phyloP scores from a whole-genome alignment of 768 basidiomycete species.

The Rossbeevera mucosa region DNA sequence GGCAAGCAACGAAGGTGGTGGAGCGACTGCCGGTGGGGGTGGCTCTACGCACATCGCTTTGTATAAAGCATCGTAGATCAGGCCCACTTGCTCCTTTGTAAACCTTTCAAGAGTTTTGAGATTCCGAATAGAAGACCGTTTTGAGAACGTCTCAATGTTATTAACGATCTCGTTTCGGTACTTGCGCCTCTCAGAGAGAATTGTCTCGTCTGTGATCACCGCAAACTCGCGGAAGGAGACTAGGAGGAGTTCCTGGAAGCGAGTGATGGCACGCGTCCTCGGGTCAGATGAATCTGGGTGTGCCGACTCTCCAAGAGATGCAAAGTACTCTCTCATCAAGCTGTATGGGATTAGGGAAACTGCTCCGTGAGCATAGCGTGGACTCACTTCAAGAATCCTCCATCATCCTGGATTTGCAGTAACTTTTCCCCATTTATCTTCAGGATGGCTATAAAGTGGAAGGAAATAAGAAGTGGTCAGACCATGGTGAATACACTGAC shows the following conservation, averaged over 20 bases:
- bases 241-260: slow-evolving; percentile 94
- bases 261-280: slow-evolving; percentile 87
- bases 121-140: slow-evolving; percentile 85
- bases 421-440: slow-evolving; percentile 96
- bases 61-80: slow-evolving; percentile 91
- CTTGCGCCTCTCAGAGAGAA: slow-evolving; percentile 76
- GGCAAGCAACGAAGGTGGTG: slow-evolving; percentile 48
- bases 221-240: slow-evolving; percentile 98
- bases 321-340: slow-evolving; percentile 93
- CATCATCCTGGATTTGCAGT: slow-evolving; percentile 92
- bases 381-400: slow-evolving; percentile 86
- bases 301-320: slow-evolving; percentile 88
- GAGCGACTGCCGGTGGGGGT: slow-evolving; percentile 51
- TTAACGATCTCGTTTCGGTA: slow-evolving; percentile 88
- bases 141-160: slow-evolving; percentile 91
- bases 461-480: slow-evolving; percentile 9
- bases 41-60: slow-evolving; percentile 77
- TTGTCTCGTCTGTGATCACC: slow-evolving; percentile 92
- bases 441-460: slow-evolving; percentile 66
- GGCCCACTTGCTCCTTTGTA: slow-evolving; percentile 78
- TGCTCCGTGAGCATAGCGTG: neutral
- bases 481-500: slow-evolving; percentile 34
- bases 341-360: slow-evolving; percentile 34
- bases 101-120: slow-evolving; percentile 76
- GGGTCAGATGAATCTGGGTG: slow-evolving; percentile 87